Conservation (phyloP, 805 yeast genomes). For the Yarrowia sp. region DNA sequence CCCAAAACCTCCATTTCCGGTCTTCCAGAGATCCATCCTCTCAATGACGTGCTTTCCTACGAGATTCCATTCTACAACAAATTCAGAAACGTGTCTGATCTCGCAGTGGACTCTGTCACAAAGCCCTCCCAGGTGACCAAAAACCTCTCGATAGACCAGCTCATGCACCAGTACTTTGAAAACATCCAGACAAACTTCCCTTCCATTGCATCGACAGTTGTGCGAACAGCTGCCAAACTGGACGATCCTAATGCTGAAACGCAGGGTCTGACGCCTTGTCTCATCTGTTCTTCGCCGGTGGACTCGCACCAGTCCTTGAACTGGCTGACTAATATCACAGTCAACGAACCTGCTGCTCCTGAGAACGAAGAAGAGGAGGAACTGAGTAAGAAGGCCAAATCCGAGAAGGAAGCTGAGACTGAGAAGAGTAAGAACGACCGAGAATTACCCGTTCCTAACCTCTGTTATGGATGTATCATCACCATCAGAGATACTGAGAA, state of each 20-base stretch:
- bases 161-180: constrained; percentile 74
- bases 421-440: neutral
- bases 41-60: constrained; percentile 73
- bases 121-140: constrained; percentile 58
- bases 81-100: constrained; percentile 53
- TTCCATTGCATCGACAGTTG: constrained; percentile 89
- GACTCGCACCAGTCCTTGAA: constrained; percentile 14
- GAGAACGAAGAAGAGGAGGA: constrained; percentile 16
- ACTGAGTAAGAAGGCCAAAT: neutral
- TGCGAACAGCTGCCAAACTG: constrained; percentile 83
- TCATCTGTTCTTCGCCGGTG: constrained; percentile 15
- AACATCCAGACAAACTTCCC: constrained; percentile 80
- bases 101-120: constrained; percentile 46
- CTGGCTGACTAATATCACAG: constrained; percentile 34
- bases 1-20: constrained; percentile 7
- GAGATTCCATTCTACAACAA: constrained; percentile 68
- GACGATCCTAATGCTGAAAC: constrained; percentile 17
- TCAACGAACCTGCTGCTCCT: constrained; percentile 24
- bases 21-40: constrained; percentile 39
- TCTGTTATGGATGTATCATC: constrained; percentile 34
- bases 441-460: constrained; percentile 5
- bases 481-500: constrained; percentile 20
- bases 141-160: constrained; percentile 81
- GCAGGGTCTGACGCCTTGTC: constrained; percentile 10
- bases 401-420: neutral